Base-by-base conservation (phyloP, 2,329 filamentous ascomycete genomes). In the Neodidymelliopsis sp. region DNA sequence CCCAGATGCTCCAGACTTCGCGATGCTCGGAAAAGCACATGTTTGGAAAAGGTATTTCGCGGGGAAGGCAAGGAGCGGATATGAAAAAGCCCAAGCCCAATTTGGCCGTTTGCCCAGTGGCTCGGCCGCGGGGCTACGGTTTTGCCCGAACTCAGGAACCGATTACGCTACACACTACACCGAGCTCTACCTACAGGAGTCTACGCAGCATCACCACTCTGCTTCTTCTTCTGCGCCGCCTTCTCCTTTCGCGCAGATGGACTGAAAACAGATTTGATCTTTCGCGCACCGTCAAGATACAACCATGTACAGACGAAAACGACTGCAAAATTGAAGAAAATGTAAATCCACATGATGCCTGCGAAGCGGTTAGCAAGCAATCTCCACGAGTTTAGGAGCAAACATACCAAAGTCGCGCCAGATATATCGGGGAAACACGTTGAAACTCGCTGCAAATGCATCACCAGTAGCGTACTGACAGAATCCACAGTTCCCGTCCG, bases 391-490 rank as follows among this genome's bases (percentile, higher is more conserved):
- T 33, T 16, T 28, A 20, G 20, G 47, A 43, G 48, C 45, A 54
- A 79, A 84, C 57, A 87, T 84, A 2, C 85, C 79, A 69, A 87
- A 89, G 49, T 88, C 75, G 9, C 85, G 73, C 87, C 86, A 89
- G 35, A 85, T 84, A 40, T 87, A 70, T 1, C 67, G 67, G 35
- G 86, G 84, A 38, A 77, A 83, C 6, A 88, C 77, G 57, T 84
- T 86, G 63, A 89, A 85, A 1, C 75, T 73, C 0, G 66, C 67
- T 11, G 65, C 70, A 33, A 85, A 89, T 58, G 84, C 71, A 56
- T 87, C 83, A 0, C 86, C 87, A 2, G 71, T 80, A 1, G 76
- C 75, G 51, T 82, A 86, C 52, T 85, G 82, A 56, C 87, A 90
- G 63, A 82, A 87, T 16, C 84, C 80, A 66, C 87, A 90, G 24